These are phyloP conservation scores for Penicillium crystallinum DNA, from an alignment of 495 filamentous ascomycete species.

Conservation along the genomic window DNA sequence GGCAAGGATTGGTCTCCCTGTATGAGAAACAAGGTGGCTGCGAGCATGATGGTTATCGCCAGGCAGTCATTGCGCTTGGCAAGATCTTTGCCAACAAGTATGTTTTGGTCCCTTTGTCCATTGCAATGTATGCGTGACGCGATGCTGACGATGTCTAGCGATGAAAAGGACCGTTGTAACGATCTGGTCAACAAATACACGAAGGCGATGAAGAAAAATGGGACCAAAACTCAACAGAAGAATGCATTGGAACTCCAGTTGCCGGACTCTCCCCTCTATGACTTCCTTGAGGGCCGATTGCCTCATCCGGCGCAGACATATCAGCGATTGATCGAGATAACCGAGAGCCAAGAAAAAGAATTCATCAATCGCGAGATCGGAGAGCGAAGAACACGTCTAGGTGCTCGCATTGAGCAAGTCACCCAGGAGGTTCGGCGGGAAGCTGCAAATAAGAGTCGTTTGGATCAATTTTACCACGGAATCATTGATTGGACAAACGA, in stretches of 20 bases:
- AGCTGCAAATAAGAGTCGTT: slow-evolving; percentile 60
- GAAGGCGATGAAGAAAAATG: slow-evolving; percentile 61
- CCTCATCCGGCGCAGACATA: slow-evolving; percentile 78
- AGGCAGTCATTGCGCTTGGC: slow-evolving; percentile 66
- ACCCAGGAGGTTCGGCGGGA: slow-evolving; percentile 83
- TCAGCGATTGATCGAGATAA: slow-evolving; percentile 74
- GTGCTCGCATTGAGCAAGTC: slow-evolving; percentile 75
- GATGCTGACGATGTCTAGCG: slow-evolving; percentile 23
- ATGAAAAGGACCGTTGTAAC: slow-evolving; percentile 68
- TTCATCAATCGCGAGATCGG: slow-evolving; percentile 87
- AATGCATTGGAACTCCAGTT: slow-evolving; percentile 68
- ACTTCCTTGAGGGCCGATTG: slow-evolving; percentile 78
- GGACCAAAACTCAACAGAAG: slow-evolving; percentile 66
- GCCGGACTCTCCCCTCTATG: slow-evolving; percentile 71
- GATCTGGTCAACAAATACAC: slow-evolving; percentile 77
- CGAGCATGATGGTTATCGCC: slow-evolving; percentile 68
- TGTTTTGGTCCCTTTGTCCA: slow-evolving; percentile 15
- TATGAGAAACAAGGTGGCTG: slow-evolving; percentile 69
- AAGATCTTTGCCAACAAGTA: slow-evolving; percentile 64
- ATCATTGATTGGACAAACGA: slow-evolving; percentile 87
- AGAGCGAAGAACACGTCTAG: slow-evolving; percentile 80
- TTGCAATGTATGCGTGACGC: not conserved
- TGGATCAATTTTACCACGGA: slow-evolving; percentile 71
- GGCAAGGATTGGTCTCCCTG: slow-evolving; percentile 84
- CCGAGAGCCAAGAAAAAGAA: slow-evolving; percentile 83